These are phyloP conservation scores for Nigrospora sphaerica DNA, from an alignment of 2,329 filamentous ascomycete species.

Conservation along the genomic window DNA sequence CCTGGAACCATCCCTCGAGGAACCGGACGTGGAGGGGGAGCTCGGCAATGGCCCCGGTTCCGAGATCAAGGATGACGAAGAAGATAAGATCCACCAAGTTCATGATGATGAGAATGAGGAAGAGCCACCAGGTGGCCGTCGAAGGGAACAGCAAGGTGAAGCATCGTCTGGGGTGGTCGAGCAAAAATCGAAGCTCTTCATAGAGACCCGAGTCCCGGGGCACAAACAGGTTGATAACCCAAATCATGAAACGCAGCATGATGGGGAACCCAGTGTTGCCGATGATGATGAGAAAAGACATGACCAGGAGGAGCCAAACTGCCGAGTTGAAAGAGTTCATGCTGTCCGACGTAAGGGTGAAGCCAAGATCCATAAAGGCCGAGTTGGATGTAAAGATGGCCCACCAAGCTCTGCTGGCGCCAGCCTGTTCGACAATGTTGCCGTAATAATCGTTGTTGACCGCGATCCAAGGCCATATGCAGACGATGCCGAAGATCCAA, in stretches of 20 bases:
- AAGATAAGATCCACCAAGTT: constrained; percentile 84
- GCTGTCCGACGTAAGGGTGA: constrained; percentile 85
- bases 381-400: constrained; percentile 83
- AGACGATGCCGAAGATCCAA: constrained; percentile 66
- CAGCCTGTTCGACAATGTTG: constrained; percentile 51
- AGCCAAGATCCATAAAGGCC: constrained; percentile 92
- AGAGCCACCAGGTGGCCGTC: constrained; percentile 91
- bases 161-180: constrained; percentile 92
- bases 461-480: constrained; percentile 75
- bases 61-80: constrained; percentile 85
- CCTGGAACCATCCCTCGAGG: constrained; percentile 84
- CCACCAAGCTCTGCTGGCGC: constrained; percentile 75
- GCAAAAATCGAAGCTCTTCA: constrained; percentile 84
- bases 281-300: constrained; percentile 83
- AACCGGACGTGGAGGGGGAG: constrained; percentile 70
- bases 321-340: constrained; percentile 85
- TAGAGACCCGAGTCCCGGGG: constrained; percentile 63
- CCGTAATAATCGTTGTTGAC: constrained; percentile 55
- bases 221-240: constrained; percentile 63
- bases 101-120: constrained; percentile 73
- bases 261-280: constrained; percentile 95
- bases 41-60: constrained; percentile 59
- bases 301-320: constrained; percentile 66
- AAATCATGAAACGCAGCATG: constrained; percentile 90
- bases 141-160: constrained; percentile 92